Percentiles rank a stretch among this genome's conserved stretches.
phyloP scores from a whole-genome alignment of 108 stramenopile species.

The Fragilaria crotonensis region DNA sequence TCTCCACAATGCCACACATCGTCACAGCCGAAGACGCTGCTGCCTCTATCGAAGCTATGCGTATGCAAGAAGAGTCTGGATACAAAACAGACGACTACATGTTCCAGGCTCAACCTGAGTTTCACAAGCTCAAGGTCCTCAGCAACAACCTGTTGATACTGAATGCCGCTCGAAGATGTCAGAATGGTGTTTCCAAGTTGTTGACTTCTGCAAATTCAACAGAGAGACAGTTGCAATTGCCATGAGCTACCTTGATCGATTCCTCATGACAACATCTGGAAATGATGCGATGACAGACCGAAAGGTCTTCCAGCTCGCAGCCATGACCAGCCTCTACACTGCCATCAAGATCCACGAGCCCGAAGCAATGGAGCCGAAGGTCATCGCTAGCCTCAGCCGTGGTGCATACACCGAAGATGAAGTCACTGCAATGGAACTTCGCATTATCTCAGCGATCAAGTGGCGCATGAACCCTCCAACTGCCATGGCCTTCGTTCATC shows the following conservation, averaged over 20 bases:
- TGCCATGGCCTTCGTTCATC: slow-evolving; percentile 12
- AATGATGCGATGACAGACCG: slow-evolving; percentile 20
- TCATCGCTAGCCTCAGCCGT: slow-evolving; percentile 51
- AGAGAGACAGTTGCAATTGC: slow-evolving; percentile 54
- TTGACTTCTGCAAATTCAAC: slow-evolving; percentile 50
- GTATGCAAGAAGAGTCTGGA: slow-evolving; percentile 12
- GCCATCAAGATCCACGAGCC: slow-evolving; percentile 64
- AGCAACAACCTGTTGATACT: slow-evolving; percentile 16
- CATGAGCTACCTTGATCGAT: slow-evolving; percentile 55
- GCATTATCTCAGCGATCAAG: slow-evolving; percentile 25
- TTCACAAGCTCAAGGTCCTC: neutral
- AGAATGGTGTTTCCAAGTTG: slow-evolving; percentile 56
- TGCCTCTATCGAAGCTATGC: slow-evolving; percentile 11
- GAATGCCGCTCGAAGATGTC: slow-evolving; percentile 48
- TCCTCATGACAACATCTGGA: slow-evolving; percentile 15
- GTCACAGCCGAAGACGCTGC: slow-evolving; percentile 11
- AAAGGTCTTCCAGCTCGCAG: slow-evolving; percentile 59
- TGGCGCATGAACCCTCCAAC: slow-evolving; percentile 47
- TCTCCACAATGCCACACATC: too few species aligned
- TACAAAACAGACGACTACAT: slow-evolving; percentile 18
- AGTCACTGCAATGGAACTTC: slow-evolving; percentile 44
- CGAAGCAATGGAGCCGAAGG: slow-evolving; percentile 35
- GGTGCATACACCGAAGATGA: slow-evolving; percentile 38
- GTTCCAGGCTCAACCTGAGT: slow-evolving; percentile 4
- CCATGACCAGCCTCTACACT: slow-evolving; percentile 53